phyloP scores from a whole-genome alignment of 352 stramenopile genomes.

The Poterioochromonas sp. region DNA sequence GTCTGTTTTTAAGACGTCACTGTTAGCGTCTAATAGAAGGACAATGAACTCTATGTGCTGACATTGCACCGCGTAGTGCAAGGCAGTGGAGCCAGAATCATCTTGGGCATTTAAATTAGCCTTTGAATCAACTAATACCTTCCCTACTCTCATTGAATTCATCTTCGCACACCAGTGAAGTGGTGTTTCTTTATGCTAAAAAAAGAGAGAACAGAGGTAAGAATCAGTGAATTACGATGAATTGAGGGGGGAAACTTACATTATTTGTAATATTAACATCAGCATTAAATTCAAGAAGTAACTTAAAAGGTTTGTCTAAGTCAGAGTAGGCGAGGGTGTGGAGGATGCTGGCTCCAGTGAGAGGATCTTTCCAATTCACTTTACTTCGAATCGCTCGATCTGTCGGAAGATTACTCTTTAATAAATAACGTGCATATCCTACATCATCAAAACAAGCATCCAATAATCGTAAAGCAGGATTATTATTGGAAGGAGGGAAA shows the following conservation, averaged over 20 bases:
- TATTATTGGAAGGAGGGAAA: too few relatives aligned
- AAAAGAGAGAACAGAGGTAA: not conserved
- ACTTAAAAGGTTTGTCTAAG: not conserved
- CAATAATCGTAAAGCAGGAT: constrained; percentile 1
- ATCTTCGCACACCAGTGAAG: not conserved
- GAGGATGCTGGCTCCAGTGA: not conserved
- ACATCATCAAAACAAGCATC: constrained; percentile 24
- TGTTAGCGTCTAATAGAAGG: not conserved
- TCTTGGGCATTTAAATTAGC: not conserved
- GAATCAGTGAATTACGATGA: not conserved
- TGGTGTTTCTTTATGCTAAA: not conserved
- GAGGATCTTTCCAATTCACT: constrained; percentile 19
- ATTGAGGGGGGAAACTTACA: not conserved
- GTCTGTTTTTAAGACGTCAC: not conserved
- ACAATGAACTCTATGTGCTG: not conserved
- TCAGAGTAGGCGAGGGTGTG: not conserved
- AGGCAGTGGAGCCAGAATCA: not conserved
- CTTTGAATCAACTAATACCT: not conserved
- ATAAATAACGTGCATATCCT: not conserved
- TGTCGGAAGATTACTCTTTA: not conserved
- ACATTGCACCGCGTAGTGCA: not conserved
- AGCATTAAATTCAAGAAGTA: not conserved
- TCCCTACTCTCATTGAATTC: not conserved
- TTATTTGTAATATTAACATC: not conserved
- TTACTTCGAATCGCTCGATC: not conserved